These are phyloP conservation scores for Aspergillus novofumigatus DNA, from an alignment of 2,329 filamentous ascomycete species.

Conservation along the genomic window DNA sequence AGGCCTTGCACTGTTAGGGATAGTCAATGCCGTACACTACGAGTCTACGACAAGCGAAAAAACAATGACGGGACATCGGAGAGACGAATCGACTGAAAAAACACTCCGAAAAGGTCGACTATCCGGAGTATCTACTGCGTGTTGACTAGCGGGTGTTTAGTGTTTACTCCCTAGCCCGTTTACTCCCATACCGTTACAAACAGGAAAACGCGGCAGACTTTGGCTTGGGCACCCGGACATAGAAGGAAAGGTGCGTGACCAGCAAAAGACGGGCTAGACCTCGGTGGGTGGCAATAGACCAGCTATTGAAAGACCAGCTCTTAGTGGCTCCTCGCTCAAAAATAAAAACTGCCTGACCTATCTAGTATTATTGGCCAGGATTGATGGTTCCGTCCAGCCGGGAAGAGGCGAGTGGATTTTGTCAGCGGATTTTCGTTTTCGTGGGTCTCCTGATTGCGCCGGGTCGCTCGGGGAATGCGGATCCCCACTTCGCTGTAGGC, in stretches of 20 bases:
- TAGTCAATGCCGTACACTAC: not conserved
- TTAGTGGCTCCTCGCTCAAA: not conserved
- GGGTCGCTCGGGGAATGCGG: slow-evolving; percentile 22
- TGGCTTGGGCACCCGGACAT: slow-evolving; percentile 15
- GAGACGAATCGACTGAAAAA: not conserved
- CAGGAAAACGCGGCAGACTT: not conserved
- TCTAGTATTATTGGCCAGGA: not conserved
- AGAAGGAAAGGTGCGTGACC: slow-evolving; percentile 6
- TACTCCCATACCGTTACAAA: not conserved
- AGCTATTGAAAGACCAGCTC: not conserved
- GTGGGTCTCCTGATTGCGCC: slow-evolving; percentile 13
- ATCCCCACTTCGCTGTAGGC: slow-evolving; percentile 18
- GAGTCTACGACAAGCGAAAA: not conserved
- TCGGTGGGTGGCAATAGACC: not conserved
- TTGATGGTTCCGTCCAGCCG: slow-evolving; percentile 10
- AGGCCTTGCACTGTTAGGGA: not conserved
- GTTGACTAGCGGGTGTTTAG: not conserved
- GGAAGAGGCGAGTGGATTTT: slow-evolving; percentile 7
- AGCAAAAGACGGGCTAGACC: not conserved
- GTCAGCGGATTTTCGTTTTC: not conserved
- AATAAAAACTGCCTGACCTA: not conserved
- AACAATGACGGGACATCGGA: not conserved
- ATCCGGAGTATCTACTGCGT: too few relatives aligned
- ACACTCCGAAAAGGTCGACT: not conserved
- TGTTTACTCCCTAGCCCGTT: not conserved